Evolutionary conservation across 352 stramenopile genomes (phyloP).

Genomic region (Peronosclerospora sorghi): DNA sequence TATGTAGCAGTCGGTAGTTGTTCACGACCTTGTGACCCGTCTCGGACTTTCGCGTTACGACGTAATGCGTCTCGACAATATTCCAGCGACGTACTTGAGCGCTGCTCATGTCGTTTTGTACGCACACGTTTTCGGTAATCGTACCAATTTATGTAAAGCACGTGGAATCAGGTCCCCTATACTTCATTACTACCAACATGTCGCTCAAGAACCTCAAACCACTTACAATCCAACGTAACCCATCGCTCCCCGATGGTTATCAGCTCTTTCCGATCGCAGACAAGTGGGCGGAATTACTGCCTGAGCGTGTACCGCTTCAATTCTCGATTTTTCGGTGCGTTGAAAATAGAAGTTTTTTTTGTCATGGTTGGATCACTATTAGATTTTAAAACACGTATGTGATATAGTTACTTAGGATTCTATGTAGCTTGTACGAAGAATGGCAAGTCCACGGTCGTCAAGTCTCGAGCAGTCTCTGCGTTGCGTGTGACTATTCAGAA

Average conservation of each 20-base stretch:
- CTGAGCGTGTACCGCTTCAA: conserved; percentile 47
- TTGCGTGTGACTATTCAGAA: conserved; percentile 66
- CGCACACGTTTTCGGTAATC: not conserved
- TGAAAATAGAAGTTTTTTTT: too few species aligned
- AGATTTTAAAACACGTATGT: not conserved
- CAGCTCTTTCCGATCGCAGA: conserved; percentile 52
- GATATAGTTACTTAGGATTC: conserved; percentile 53
- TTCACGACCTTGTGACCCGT: conserved; percentile 58
- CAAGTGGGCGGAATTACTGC: conserved; percentile 65
- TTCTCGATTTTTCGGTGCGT: conserved; percentile 68
- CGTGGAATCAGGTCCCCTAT: not conserved
- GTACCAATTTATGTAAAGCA: not conserved
- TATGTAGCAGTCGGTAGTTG: conserved; percentile 67
- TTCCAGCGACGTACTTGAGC: conserved; percentile 30
- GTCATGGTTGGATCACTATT: not conserved
- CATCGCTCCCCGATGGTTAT: conserved; percentile 42
- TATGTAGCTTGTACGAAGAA: conserved; percentile 52
- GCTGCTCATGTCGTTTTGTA: conserved; percentile 10
- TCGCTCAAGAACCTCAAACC: conserved; percentile 70
- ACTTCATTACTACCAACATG: conserved; percentile 5
- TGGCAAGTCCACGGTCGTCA: conserved; percentile 54
- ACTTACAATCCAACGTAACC: conserved; percentile 32
- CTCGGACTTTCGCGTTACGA: conserved; percentile 36
- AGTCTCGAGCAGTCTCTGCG: conserved; percentile 34
- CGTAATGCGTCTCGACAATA: conserved; percentile 51